Evolutionary conservation across 352 stramenopile species (phyloP).

Genomic region (Phytophthora podocarpi): DNA sequence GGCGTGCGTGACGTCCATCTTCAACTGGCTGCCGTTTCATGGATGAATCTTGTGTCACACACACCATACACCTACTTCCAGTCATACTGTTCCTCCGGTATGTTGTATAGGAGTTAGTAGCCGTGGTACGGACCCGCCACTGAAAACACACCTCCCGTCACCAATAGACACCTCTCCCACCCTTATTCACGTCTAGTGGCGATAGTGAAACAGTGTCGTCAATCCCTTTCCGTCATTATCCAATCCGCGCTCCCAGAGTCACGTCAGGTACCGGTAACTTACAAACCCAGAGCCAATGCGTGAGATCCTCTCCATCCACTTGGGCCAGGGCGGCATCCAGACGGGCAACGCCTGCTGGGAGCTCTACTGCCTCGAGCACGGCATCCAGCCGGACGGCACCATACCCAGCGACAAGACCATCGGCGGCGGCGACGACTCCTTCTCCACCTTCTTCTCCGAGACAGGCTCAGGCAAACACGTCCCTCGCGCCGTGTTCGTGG

Average conservation of each 20-base stretch:
- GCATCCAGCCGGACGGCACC: constrained; percentile 92
- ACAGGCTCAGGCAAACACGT: constrained; percentile 77
- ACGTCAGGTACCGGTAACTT: too few relatives aligned
- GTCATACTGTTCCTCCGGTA: too few relatives aligned
- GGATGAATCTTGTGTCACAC: too few relatives aligned
- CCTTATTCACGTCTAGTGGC: too few relatives aligned
- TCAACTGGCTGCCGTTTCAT: too few relatives aligned
- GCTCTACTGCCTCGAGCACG: constrained; percentile 93
- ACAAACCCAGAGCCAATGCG: too few relatives aligned
- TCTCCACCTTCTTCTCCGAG: constrained; percentile 90
- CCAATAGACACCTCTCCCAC: too few relatives aligned
- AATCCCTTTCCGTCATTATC: constrained; percentile 10
- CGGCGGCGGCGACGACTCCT: constrained; percentile 57
- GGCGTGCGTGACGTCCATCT: background rate
- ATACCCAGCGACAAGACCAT: constrained; percentile 55
- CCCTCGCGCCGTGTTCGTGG: constrained; percentile 92
- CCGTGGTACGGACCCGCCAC: too few relatives aligned
- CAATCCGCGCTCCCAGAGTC: background rate
- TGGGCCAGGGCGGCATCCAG: constrained; percentile 93
- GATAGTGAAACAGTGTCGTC: too few relatives aligned
- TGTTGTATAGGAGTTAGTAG: too few relatives aligned
- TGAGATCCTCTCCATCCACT: constrained; percentile 97
- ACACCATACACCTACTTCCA: too few relatives aligned
- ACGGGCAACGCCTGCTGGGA: constrained; percentile 93
- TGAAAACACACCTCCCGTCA: too few relatives aligned